Evolutionary conservation across 306 rosid species (phyloP), one percentile per base, ranked within the genome.

Genomic region (Begonia peltatifolia): DNA sequence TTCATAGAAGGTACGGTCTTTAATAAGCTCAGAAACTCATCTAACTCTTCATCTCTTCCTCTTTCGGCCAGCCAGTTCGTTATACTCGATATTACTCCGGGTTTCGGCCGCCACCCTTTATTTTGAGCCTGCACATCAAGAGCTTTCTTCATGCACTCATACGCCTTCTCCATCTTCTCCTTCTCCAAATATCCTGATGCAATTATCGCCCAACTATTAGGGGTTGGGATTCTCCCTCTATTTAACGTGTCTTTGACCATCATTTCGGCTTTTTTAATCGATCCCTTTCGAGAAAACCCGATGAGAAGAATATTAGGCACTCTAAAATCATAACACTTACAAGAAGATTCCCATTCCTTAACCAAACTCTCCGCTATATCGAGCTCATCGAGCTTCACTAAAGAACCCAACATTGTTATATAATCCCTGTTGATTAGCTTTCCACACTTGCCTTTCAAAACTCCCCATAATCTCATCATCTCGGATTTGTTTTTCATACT

Each of bases 171-270:
- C 90, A 78, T 72, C 46, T 84, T 63, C 69, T 78, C 70, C 58
- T 68, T 74, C 41, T 57, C 75, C 57, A 71, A 54, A 71, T 76
- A 76, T 18, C 82, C 90, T 17, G 76, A 57, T 38, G 90, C 84
- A 44, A 81, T 53, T 42, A 84, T 84, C 23, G 68, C 49, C 94
- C 94, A 84, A 56, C 90, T 78, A 71, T 81, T 78, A 3, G 90
- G 94, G 16, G 60, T 69, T 12, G 90, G 94, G 52, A 63, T 74
- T 73, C 63, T 84, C 58, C 87, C 82, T 67, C 65, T 66, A 47
- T 54, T 42, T 2, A 72, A 60, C 46, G 76, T 60, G 54, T 58
- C 65, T 25, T 1, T 60, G 41, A 83, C 73, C 61, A 65, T 47
- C 42, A 57, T 51, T 65, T 79, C 82, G 10, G 84, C 84, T 43